A percentile compares a stretch with the other conserved stretches of the same genome.
These are phyloP conservation scores for Pythium rishiriense DNA, from an alignment of 352 stramenopile species.

Conservation along the genomic window DNA sequence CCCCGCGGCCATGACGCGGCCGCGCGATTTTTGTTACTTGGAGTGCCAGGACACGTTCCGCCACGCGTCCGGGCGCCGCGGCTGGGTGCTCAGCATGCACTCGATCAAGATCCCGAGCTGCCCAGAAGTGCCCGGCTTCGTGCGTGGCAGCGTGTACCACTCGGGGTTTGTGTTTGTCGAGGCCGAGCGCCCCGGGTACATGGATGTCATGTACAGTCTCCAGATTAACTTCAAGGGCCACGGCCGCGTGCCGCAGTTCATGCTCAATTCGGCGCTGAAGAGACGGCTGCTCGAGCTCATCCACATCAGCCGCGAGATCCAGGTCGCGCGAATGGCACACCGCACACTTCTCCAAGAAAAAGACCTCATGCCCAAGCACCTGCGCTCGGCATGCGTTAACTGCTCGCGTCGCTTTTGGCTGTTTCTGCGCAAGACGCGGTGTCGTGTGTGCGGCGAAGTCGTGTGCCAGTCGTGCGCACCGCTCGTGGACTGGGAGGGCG, in stretches of 20 bases:
- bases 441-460: slow-evolving; percentile 72
- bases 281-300: slow-evolving; percentile 64
- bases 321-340: slow-evolving; percentile 52
- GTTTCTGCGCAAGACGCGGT: slow-evolving; percentile 72
- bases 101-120: slow-evolving; percentile 80
- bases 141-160: slow-evolving; percentile 82
- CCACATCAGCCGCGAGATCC: slow-evolving; percentile 65
- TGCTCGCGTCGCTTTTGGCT: slow-evolving; percentile 73
- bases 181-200: slow-evolving; percentile 68
- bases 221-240: slow-evolving; percentile 87
- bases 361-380: slow-evolving; percentile 69
- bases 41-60: slow-evolving; percentile 84
- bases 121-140: slow-evolving; percentile 65
- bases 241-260: slow-evolving; percentile 56
- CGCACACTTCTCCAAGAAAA: slow-evolving; percentile 62
- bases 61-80: slow-evolving; percentile 61
- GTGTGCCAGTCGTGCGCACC: slow-evolving; percentile 73
- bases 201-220: slow-evolving; percentile 86
- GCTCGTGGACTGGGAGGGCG: slow-evolving; percentile 44
- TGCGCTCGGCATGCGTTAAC: slow-evolving; percentile 49
- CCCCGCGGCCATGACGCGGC: slow-evolving; percentile 52
- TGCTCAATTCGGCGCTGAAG: slow-evolving; percentile 67
- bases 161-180: slow-evolving; percentile 82
- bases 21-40: slow-evolving; percentile 70
- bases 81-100: slow-evolving; percentile 83